phyloP scores from a whole-genome alignment of 192 early-diverging fungal species.

The Kickxella alabastrina region DNA sequence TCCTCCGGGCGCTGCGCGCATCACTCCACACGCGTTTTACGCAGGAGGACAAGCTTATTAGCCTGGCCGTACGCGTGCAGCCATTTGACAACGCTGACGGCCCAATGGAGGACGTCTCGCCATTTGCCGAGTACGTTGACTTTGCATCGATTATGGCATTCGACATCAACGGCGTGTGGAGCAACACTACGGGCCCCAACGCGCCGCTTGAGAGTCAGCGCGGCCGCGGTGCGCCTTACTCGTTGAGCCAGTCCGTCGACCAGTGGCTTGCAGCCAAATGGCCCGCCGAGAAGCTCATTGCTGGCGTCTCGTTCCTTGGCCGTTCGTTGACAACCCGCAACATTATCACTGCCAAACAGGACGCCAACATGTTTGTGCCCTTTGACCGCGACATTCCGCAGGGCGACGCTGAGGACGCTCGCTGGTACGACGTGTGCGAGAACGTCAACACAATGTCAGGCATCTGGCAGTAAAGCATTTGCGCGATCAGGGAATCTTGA shows the following conservation, averaged over 20 bases:
- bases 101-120: constrained; percentile 54
- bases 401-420: constrained; percentile 53
- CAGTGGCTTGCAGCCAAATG: constrained; percentile 60
- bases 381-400: constrained; percentile 49
- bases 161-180: constrained; percentile 62
- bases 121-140: constrained; percentile 60
- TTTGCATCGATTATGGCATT: constrained; percentile 69
- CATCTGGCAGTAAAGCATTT: constrained; percentile 63
- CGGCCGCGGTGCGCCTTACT: constrained; percentile 37
- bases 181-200: constrained; percentile 57
- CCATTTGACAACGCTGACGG: constrained; percentile 56
- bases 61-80: constrained; percentile 59
- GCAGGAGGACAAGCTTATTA: constrained; percentile 53
- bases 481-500: constrained; percentile 54
- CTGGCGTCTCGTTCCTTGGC: constrained; percentile 62
- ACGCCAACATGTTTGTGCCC: constrained; percentile 39
- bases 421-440: constrained; percentile 50
- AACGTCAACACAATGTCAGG: constrained; percentile 47
- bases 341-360: constrained; percentile 45
- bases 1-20: constrained; percentile 43
- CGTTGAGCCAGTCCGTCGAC: constrained; percentile 47
- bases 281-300: constrained; percentile 58
- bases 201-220: constrained; percentile 52
- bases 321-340: constrained; percentile 45
- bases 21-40: constrained; percentile 26